Base-by-base conservation (phyloP, 228 moss, liverwort and hornwort genomes). In the Sphagnum magellanicum region DNA sequence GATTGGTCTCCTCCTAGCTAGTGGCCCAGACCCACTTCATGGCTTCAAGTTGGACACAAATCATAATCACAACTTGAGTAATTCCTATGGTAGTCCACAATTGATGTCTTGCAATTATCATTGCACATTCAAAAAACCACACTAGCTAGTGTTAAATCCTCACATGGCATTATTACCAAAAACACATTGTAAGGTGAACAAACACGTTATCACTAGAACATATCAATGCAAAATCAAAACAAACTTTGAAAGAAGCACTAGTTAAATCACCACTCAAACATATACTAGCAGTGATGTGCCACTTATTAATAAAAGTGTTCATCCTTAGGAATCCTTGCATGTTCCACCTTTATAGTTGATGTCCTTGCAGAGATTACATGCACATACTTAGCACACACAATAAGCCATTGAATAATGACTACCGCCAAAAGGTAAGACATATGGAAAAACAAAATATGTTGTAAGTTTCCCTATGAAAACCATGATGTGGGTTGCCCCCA, bases 31-130 rank as follows among this genome's bases (percentile, higher is more conserved):
- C 92, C 90, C 50, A 95, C 73, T 77, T 95, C 94, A 61, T 76
- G 79, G 76, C 94, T 92, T 71, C 94, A 95, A 51, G 84, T 85
- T 59, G 92, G 79, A 77, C 95, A 95, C 57, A 95, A 84, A 75
- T 94, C 94, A 75, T 90, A 94, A 68, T 68, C 71, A 79, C 94
- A 94, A 8, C 78, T 79, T 4, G 79, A 60, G 68, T 92, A 92
- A 73, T 83, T 92, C 13, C 95, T 84, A 73, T 84, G 78, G 67
- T 84, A 95, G 63, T 95, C 92, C 67, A 92, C 95, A 64, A 95
- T 86, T 46, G 92, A 95, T 8, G 95, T 95, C 73, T 76, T 92
- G 74, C 92, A 95, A 67, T 92, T 95, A 61, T 95, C 76, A 75
- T 91, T 95, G 91, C 64, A 77, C 15, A 16, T 69, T 12, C 50